Evolutionary conservation across 176 grass and related monocot species (phyloP).

Genomic region (Lolium multiflorum): DNA sequence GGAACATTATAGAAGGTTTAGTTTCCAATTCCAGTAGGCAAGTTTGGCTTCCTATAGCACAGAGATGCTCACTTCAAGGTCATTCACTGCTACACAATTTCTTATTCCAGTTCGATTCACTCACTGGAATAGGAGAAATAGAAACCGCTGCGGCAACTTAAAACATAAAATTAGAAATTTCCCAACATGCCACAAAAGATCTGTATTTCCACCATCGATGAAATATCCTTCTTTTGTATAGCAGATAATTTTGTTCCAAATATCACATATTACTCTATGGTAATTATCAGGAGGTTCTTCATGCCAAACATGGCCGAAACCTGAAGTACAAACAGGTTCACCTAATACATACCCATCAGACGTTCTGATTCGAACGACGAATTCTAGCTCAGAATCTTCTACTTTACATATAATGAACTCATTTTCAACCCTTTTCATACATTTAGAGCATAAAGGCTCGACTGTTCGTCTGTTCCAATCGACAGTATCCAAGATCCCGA

Average conservation of each 20-base stretch:
- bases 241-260: too few relatives aligned
- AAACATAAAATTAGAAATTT: slow-evolving; percentile 9
- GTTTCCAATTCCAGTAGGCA: background rate
- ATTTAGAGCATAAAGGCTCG: background rate
- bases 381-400: background rate
- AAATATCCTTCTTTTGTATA: background rate
- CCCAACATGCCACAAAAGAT: slow-evolving; percentile 1
- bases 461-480: background rate
- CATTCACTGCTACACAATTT: background rate
- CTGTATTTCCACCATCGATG: background rate
- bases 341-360: too few relatives aligned
- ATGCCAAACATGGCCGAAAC: background rate
- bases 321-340: background rate
- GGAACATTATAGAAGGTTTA: background rate
- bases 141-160: slow-evolving; percentile 1
- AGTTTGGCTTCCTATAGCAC: background rate
- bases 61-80: background rate
- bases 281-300: background rate
- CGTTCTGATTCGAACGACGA: too few relatives aligned
- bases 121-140: background rate
- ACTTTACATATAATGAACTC: too few relatives aligned
- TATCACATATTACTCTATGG: background rate
- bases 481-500: slow-evolving; percentile 41
- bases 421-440: background rate
- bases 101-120: too few relatives aligned